These are phyloP conservation scores for Leccinum subgranulosum DNA, from an alignment of 768 basidiomycete species.

Conservation along the genomic window DNA sequence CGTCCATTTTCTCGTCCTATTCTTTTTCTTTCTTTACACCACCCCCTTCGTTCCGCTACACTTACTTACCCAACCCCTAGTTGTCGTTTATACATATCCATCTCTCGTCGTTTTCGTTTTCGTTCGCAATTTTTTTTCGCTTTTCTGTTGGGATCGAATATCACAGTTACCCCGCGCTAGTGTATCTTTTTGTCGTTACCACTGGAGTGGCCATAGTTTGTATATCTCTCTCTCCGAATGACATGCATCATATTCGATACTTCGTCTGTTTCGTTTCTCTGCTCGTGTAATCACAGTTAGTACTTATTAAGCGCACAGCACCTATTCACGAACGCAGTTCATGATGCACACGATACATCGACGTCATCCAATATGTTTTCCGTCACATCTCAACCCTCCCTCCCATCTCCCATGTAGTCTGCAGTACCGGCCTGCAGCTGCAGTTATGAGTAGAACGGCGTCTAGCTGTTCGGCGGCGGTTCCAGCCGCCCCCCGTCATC, in stretches of 20 bases:
- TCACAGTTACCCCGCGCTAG: constrained; percentile 7
- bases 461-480: constrained; percentile 2
- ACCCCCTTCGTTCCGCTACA: neutral
- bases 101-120: neutral
- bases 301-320: neutral
- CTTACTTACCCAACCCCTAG: neutral
- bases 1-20: neutral
- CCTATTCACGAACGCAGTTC: neutral
- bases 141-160: constrained; percentile 3
- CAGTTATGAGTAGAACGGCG: neutral
- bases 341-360: neutral
- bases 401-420: neutral
- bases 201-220: neutral
- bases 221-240: constrained; percentile 2
- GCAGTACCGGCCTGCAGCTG: neutral
- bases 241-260: neutral
- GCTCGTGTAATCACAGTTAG: neutral
- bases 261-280: neutral
- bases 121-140: neutral
- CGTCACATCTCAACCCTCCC: neutral
- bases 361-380: neutral
- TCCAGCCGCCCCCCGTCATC: constrained; percentile 18
- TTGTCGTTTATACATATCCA: neutral
- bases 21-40: neutral
- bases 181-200: constrained; percentile 17